Evolutionary conservation across 106 monocot species (phyloP), one percentile per base, ranked within the genome.

Genomic region (Dendrobium chrysotoxum): DNA sequence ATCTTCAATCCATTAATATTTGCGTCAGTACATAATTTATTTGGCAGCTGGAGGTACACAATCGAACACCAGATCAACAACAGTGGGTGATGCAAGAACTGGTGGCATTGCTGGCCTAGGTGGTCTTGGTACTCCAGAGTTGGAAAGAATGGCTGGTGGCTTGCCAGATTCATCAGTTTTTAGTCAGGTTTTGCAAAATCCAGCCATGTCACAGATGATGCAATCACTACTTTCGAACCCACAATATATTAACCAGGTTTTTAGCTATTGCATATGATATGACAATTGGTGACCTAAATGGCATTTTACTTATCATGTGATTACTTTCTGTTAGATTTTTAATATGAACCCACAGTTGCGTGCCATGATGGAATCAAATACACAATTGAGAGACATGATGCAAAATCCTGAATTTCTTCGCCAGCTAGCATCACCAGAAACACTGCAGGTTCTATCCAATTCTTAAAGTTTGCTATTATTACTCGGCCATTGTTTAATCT

Each of bases 381-480:
- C 86, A 40, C 95, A 91, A 53, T 64, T 99, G 64, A 88, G 95
- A 80, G 95, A 91, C 64, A 88, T 90, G 92, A 41, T 95, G 76
- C 95, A 93, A 82, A 93, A 93, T 78, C 92, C 92, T 68, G 91
- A 95, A 61, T 91, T 93, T 76, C 44, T 93, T 78, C 98, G 92
- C 53, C 95, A 88, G 76, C 79, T 93, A 42, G 82, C 89, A 74
- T 93, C 92, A 42, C 92, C 95, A 77, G 95, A 93, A 74, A 93
- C 53, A 54, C 55, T 75, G 45, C 54, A 57, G 53, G 72, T n/a
- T 39, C 57, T 73, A 18, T 72, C 1, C 41, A 74, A 42, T 40
- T 40, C 8, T 40, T 0, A 2, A 28, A 53, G 72, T 2, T 78
- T 50, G 18, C 46, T 39, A 79, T 28, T 71, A 25, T 57, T 53